Evolutionary conservation across 441 rosid genomes (phyloP).

Genomic region (Metrosideros polymorpha): DNA sequence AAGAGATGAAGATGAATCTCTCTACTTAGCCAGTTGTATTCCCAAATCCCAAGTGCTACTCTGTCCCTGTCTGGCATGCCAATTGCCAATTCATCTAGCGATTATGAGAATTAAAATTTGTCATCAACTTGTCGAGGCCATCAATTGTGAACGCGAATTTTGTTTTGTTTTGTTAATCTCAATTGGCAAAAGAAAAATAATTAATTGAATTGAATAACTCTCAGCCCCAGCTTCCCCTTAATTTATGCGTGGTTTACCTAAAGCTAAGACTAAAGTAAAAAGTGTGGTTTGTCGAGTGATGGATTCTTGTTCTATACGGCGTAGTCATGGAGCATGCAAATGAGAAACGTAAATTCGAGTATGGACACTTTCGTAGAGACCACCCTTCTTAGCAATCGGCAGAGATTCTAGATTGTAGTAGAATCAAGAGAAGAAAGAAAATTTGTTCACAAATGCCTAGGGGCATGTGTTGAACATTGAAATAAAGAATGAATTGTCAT

Average conservation of each 20-base stretch:
- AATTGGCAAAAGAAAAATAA: neutral
- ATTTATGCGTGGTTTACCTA: neutral
- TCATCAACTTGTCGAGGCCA: neutral
- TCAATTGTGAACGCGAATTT: neutral
- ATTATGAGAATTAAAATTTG: neutral
- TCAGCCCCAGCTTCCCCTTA: neutral
- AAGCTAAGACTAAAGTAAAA: neutral
- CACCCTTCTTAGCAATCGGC: neutral
- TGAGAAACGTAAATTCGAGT: neutral
- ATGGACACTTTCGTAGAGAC: no score
- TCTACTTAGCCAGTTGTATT: neutral
- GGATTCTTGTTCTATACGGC: neutral
- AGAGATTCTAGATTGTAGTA: neutral
- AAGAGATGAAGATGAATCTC: neutral
- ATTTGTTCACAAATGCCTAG: neutral
- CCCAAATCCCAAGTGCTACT: neutral
- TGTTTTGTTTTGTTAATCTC: neutral
- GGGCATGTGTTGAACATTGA: neutral
- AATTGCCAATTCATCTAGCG: neutral
- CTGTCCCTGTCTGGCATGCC: neutral
- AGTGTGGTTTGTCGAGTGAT: neutral
- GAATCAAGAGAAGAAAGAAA: neutral
- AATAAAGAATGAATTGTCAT: neutral
- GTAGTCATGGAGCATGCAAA: neutral
- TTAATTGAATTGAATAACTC: neutral